Percentiles rank a stretch among this genome's conserved stretches.
Evolutionary conservation across 1,284 basidiomycete genomes (phyloP).

Genomic region (Ganoderma boninense): DNA sequence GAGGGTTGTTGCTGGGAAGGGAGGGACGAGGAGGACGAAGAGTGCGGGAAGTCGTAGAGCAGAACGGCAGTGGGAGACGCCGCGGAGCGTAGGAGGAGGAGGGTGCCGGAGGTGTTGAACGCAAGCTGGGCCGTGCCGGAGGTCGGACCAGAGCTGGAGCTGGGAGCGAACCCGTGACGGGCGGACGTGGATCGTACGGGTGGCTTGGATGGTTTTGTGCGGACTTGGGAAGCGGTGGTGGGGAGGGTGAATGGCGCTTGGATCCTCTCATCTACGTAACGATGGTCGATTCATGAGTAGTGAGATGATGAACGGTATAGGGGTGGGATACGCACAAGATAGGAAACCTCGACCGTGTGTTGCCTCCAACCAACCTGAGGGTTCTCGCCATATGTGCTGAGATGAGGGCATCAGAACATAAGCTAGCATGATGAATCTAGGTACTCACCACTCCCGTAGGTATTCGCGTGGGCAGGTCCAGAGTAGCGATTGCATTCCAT

Average conservation of each 20-base stretch:
- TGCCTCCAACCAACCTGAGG: slow-evolving; percentile 79
- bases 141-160: background rate
- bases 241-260: slow-evolving; percentile 62
- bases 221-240: slow-evolving; percentile 55
- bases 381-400: slow-evolving; percentile 77
- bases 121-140: slow-evolving; percentile 59
- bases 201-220: slow-evolving; percentile 65
- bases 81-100: slow-evolving; percentile 80
- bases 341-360: slow-evolving; percentile 84
- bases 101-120: slow-evolving; percentile 79
- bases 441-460: slow-evolving; percentile 63
- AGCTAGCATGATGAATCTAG: background rate
- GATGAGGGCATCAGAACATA: background rate
- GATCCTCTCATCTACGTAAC: slow-evolving; percentile 66
- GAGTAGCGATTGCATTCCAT: slow-evolving; percentile 75
- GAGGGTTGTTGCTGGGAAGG: background rate
- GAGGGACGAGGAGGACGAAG: background rate
- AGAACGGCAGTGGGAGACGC: slow-evolving; percentile 57
- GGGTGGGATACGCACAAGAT: slow-evolving; percentile 63
- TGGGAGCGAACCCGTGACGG: slow-evolving; percentile 4
- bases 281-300: background rate
- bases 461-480: slow-evolving; percentile 68
- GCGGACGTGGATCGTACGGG: slow-evolving; percentile 33
- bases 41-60: slow-evolving; percentile 44
- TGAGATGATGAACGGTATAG: background rate